A percentile compares a stretch with the other conserved stretches of the same genome.
These are phyloP conservation scores for Phtheirospermum japonicum DNA, from an alignment of 257 asterid genomes.

Conservation along the genomic window DNA sequence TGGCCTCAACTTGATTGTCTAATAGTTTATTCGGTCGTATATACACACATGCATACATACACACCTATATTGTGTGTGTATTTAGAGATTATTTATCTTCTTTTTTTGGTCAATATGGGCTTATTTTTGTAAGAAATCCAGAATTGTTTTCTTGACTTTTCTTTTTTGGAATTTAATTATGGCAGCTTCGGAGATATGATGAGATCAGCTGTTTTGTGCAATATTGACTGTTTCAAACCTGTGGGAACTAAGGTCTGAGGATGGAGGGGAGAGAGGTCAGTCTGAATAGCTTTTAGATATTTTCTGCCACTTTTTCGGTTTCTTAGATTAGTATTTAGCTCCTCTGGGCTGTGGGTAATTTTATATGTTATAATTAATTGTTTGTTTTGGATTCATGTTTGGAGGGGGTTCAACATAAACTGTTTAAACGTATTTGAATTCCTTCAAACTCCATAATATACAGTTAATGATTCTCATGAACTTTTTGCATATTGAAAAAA, in stretches of 20 bases:
- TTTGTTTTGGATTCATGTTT: constrained; percentile 22
- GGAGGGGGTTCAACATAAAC: constrained; percentile 3
- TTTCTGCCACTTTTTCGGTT: constrained; percentile 13
- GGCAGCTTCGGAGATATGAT: constrained; percentile 92
- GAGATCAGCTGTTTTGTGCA: constrained; percentile 95
- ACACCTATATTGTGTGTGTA: constrained; percentile 1
- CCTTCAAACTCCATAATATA: constrained; percentile 19
- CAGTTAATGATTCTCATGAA: constrained; percentile 5
- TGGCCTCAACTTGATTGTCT: constrained; percentile 44
- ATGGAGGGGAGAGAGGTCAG: constrained; percentile 53
- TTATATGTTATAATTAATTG: not conserved
- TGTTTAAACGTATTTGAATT: constrained; percentile 27
- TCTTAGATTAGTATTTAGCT: constrained; percentile 27
- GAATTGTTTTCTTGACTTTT: constrained; percentile 32
- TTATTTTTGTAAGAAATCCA: no score
- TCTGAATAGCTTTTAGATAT: constrained; percentile 26
- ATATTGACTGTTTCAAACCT: constrained; percentile 94
- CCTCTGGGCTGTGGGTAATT: constrained; percentile 20
- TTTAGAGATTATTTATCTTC: constrained; percentile 13
- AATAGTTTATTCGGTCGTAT: constrained; percentile 25
- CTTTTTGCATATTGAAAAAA: constrained; percentile 15
- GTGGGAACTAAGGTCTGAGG: constrained; percentile 64
- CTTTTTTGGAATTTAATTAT: constrained; percentile 34
- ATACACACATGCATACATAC: constrained; percentile 3
- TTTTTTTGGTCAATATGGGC: constrained; percentile 10